A percentile compares a stretch with the other conserved stretches of the same genome.
Conservation (phyloP, 805 yeast genomes). For the Metschnikowia dekortorum region DNA sequence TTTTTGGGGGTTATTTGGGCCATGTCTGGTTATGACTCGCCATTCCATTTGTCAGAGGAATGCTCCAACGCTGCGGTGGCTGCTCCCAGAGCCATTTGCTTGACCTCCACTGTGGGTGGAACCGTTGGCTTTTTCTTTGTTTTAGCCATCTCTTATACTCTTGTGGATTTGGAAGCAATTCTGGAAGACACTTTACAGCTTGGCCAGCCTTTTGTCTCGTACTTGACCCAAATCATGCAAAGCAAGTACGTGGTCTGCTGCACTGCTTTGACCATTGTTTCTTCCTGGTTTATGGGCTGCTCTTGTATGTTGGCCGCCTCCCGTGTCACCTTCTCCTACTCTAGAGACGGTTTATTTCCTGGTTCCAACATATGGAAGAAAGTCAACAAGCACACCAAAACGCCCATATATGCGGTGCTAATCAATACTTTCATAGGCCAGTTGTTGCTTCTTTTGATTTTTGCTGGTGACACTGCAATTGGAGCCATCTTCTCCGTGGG, state of each 20-base stretch:
- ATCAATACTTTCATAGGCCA: conserved; percentile 52
- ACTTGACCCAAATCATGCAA: conserved; percentile 45
- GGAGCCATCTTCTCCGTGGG: conserved; percentile 72
- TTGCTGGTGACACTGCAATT: conserved; percentile 63
- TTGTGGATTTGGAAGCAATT: conserved; percentile 46
- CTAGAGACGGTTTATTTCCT: conserved; percentile 68
- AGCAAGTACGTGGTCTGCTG: conserved; percentile 39
- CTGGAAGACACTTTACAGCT: conserved; percentile 44
- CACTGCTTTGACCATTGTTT: conserved; percentile 40
- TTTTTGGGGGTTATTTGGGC: conserved; percentile 65
- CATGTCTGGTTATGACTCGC: conserved; percentile 73
- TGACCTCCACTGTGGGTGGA: conserved; percentile 55
- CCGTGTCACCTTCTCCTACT: conserved; percentile 61
- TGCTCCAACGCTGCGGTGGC: conserved; percentile 59
- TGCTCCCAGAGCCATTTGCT: conserved; percentile 63
- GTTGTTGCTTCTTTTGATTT: conserved; percentile 50
- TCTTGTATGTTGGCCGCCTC: conserved; percentile 64
- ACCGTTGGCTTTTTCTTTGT: conserved; percentile 52
- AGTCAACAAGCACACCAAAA: conserved; percentile 49
- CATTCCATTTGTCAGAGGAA: conserved; percentile 73
- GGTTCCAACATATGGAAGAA: conserved; percentile 44
- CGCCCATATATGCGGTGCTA: conserved; percentile 66
- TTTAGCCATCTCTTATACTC: conserved; percentile 58
- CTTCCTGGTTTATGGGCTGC: conserved; percentile 49
- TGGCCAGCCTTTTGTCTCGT: conserved; percentile 60